phyloP scores from a whole-genome alignment of 768 basidiomycete genomes.

The Multifurca ochricompacta region DNA sequence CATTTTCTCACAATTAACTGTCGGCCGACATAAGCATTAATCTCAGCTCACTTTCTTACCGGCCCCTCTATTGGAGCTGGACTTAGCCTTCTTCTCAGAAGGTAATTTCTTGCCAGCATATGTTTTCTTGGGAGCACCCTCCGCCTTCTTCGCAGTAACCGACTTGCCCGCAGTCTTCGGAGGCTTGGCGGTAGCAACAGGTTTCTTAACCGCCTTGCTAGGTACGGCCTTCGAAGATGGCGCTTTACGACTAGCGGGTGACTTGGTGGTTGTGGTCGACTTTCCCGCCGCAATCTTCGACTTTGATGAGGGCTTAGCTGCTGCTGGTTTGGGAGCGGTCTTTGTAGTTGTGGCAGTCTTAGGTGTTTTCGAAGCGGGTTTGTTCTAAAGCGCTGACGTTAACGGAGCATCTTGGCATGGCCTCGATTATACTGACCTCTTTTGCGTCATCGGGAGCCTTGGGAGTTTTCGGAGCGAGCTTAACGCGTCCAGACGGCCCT shows the following conservation, averaged over 20 bases:
- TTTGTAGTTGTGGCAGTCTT: conserved; percentile 27
- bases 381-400: conserved; percentile 28
- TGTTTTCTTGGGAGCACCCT: conserved; percentile 23
- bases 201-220: conserved; percentile 19
- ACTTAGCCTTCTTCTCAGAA: conserved; percentile 17
- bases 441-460: conserved; percentile 46
- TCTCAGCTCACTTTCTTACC: conserved; percentile 58
- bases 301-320: conserved; percentile 25
- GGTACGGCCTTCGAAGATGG: conserved; percentile 16
- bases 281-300: conserved; percentile 27
- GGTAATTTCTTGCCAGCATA: conserved; percentile 17
- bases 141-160: conserved; percentile 26
- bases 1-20: background rate
- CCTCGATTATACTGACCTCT: conserved; percentile 40
- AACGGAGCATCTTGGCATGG: conserved; percentile 4
- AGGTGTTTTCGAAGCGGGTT: conserved; percentile 31
- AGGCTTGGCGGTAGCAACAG: conserved; percentile 5
- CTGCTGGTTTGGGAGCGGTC: conserved; percentile 25
- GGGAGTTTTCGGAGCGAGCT: conserved; percentile 56
- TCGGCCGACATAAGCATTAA: background rate
- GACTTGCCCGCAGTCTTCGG: conserved; percentile 11
- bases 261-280: conserved; percentile 25
- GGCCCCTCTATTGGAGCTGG: conserved; percentile 33
- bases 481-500: conserved; percentile 48
- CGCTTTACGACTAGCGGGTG: conserved; percentile 28